Conservation (phyloP, 139 green algal species). For the Chlamydomonas sphaeroides region DNA sequence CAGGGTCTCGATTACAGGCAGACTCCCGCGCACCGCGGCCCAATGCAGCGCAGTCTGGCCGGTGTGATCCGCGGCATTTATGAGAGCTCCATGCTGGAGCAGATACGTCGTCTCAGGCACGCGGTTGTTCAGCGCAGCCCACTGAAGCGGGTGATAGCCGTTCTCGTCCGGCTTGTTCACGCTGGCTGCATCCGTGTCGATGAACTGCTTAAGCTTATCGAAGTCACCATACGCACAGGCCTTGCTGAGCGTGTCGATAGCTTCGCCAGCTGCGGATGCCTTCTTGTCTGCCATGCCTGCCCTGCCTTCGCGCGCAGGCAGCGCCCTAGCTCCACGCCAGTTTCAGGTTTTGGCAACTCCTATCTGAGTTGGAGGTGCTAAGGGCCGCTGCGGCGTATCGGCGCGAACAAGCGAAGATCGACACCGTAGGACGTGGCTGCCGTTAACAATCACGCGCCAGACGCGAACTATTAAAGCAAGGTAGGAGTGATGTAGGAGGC, state of each 20-base stretch:
- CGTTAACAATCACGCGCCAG: too few relatives aligned
- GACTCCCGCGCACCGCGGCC: constrained; percentile 78
- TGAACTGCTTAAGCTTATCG: constrained; percentile 71
- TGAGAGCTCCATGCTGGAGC: constrained; percentile 65
- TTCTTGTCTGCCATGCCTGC: too few relatives aligned
- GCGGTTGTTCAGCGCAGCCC: constrained; percentile 95
- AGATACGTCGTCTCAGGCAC: constrained; percentile 77
- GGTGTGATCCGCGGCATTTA: constrained; percentile 78
- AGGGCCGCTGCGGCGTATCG: too few relatives aligned
- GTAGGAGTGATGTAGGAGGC: too few relatives aligned
- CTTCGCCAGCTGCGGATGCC: background rate
- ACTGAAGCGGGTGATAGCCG: constrained; percentile 77
- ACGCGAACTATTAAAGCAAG: too few relatives aligned
- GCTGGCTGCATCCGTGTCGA: constrained; percentile 59
- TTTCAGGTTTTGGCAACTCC: too few relatives aligned
- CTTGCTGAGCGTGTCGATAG: constrained; percentile 45
- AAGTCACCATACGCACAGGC: constrained; percentile 87
- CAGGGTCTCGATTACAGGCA: constrained; percentile 82
- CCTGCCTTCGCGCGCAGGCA: too few relatives aligned
- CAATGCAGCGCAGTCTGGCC: constrained; percentile 92
- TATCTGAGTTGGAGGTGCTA: too few relatives aligned
- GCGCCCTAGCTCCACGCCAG: too few relatives aligned
- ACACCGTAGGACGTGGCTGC: too few relatives aligned
- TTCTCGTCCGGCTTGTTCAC: constrained; percentile 74
- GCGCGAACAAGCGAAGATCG: too few relatives aligned